Evolutionary conservation across 176 grass and related monocot genomes (phyloP), one percentile per base, ranked within the genome.

Genomic region (Miscanthus lutarioriparius): DNA sequence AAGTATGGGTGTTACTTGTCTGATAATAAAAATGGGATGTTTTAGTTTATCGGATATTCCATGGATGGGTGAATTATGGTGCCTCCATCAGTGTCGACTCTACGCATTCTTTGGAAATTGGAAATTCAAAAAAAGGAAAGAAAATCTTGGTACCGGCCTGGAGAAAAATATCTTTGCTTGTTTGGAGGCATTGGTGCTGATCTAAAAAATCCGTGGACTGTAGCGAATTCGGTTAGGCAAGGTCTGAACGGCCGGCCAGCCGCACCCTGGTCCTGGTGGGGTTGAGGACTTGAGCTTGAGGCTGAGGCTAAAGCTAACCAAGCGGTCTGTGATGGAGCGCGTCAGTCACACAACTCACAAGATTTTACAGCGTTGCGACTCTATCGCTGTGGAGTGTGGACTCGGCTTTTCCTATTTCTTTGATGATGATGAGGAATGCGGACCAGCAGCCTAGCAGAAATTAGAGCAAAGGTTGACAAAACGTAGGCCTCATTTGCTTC

Each of bases 241-340:
- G 7, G 13, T 56, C 22, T 81, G 45, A 69, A 80, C 43, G 48
- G 43, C 67, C 45, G 38, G 26, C 10, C 62, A 30, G 64, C 64
- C 20, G 28, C 64, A n/a, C 7, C 7, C 12, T 6, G 45, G 44
- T 15, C 8, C 48, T 17, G 53, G 19, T 58, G 53, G 20, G 8
- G 20, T 58, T 7, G 20, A 23, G 54, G 22, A 23, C 22, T 23
- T 59, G 33, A 35, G 8, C n/a, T 13, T 33, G 63, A 53, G 79
- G 45, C 65, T 4, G 22, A n/a, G 41, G 27, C 11, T 3, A 8
- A 11, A 20, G 28, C 74, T 47, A 8, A 35, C 78, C 64, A 58
- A 74, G 77, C 6, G 87, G 76, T 61, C 47, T 49, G 62, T 39
- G 70, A 80, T 38, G 45, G 76, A 80, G 15, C 87, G 85, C 87